Base-by-base conservation (phyloP, 2,329 filamentous ascomycete genomes). In the Hypoxylon sp. region DNA sequence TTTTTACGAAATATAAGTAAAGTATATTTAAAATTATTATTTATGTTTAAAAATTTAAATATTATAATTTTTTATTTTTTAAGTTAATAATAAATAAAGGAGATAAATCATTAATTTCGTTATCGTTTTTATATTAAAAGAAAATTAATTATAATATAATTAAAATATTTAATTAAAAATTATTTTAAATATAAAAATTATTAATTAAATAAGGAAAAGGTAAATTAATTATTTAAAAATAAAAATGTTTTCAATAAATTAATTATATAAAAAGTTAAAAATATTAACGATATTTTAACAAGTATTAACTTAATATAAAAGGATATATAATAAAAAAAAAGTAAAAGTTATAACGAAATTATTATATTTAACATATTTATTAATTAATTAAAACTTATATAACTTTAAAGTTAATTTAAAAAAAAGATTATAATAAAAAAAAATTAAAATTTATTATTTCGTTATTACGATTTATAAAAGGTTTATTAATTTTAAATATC, bases 1-100 rank as follows among this genome's bases (percentile, higher is more conserved):
- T 52, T 37, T 52, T 37, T 52, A 37, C 37, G 37, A 19, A 37
- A 52, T 13, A 6, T 52, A 37, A 52, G n/a, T 13, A 52, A 52
- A 21, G 6, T 52, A 17, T 51, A 32, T 32, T 32, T 10, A 11
- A 19, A 51, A 17, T 35, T 51, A 17, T 19, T 8, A 13, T 35
- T 51, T 29, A 35, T 51, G 17, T 21, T 37, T 19, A 21, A 52
- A 37, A 10, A 52, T 37, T 52, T 35, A 35, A 52, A 52, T 52
- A 52, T 52, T 37, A 37, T 52, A 13, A 52, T 52, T 6, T 24
- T 52, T 37, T 37, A 52, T 4, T 17, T 37, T 32, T 52, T 37
- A 2, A 52, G 15, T 8, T 5, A 15, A 50, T 27, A 52, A 52
- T 37, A 13, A 31, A 50, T 52, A 13, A 52, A 52, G 17, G 7